Base-by-base conservation (phyloP, 345 rosid genomes). In the Boechera stricta region DNA sequence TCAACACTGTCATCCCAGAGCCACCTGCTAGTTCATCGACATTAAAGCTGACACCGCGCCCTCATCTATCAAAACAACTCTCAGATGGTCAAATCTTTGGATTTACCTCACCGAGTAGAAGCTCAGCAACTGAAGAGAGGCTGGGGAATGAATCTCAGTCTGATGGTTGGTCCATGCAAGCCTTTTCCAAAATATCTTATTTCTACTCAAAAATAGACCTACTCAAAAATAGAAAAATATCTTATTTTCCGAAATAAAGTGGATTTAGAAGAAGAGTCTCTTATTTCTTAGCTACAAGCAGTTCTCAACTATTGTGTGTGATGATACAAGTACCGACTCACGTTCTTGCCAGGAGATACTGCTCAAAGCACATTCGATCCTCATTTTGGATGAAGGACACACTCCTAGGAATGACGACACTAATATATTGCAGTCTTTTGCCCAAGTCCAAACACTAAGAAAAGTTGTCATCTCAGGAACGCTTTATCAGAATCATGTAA, bases 311-410 rank as follows among this genome's bases (percentile, higher is more conserved):
- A 88, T 95, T 48, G 85, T 92, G 31, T 92, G 94, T 64, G 98
- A 92, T 52, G 71, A 57, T 26, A 66, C 82, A 39, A 86, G 75
- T 69, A 28, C 58, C 0, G 57, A 56, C 3, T 69, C 98, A 7
- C 41, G 16, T 36, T 55, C 77, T 49, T 95, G 98, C 77, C 97
- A 86, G 74, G 92, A 95, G 82, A 88, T 95, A 52, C 79, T 95
- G 80, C 88, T 91, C 12, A 84, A 81, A 78, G 83, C 68, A 72
- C 99, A 98, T 5, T 79, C 94, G 24, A 86, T 95, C 76, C 86
- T 95, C 63, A 95, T 95, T 69, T 71, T 95, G 82, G 99, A 95
- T 72, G 99, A 95, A 82, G 98, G 97, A 47, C 98, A 92, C 83
- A 92, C 99, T 32, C 99, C 98, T 11, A 86, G 99, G 85, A 95